These are phyloP conservation scores for Pyrenophora seminiperda DNA, from an alignment of 2,329 filamentous ascomycete species.

Conservation along the genomic window DNA sequence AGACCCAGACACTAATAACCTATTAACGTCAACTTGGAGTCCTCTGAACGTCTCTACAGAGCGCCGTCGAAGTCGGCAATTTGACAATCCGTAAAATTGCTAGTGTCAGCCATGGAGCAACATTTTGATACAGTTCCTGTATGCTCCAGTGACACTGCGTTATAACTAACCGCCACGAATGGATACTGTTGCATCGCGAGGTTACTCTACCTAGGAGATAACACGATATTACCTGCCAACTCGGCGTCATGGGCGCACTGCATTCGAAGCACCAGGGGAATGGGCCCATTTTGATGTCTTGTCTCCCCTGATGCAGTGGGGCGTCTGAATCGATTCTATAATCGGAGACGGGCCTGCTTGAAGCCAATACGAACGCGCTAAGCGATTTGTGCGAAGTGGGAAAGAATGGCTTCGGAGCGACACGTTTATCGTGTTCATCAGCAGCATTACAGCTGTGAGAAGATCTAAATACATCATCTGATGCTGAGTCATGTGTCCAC, in stretches of 20 bases:
- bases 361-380: not conserved
- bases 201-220: not conserved
- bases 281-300: constrained; percentile 8
- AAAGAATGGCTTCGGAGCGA: not conserved
- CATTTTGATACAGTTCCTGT: not conserved
- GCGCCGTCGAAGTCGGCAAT: not conserved
- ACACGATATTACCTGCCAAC: constrained; percentile 6
- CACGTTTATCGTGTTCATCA: not conserved
- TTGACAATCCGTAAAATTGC: not conserved
- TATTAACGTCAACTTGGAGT: not conserved
- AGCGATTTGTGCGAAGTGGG: not conserved
- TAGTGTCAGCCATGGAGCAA: not conserved
- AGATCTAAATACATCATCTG: no score
- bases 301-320: not conserved
- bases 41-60: not conserved
- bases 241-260: constrained; percentile 1
- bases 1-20: no score
- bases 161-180: constrained; percentile 9
- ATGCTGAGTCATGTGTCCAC: no score
- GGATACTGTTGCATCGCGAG: constrained; percentile 3
- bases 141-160: constrained; percentile 1
- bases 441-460: no score
- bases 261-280: constrained; percentile 14
- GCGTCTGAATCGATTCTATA: not conserved
- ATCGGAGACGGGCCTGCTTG: not conserved